phyloP scores from a whole-genome alignment of 2,329 filamentous ascomycete species.

The Beauveria asiatica region DNA sequence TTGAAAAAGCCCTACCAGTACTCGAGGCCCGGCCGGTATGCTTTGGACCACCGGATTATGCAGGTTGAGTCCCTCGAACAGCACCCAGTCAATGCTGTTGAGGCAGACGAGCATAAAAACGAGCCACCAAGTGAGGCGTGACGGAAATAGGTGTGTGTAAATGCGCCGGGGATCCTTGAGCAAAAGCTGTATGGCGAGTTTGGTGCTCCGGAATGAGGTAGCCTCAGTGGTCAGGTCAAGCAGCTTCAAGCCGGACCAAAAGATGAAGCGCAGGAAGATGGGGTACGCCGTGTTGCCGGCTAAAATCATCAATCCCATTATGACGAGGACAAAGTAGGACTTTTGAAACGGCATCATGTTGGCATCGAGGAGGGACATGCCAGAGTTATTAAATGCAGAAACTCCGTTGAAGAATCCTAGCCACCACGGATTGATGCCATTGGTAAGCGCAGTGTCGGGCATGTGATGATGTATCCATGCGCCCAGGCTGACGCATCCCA shows the following conservation, averaged over 20 bases:
- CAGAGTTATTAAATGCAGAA: slow-evolving; percentile 64
- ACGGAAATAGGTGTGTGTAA: slow-evolving; percentile 57
- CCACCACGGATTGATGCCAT: slow-evolving; percentile 60
- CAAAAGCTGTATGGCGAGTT: slow-evolving; percentile 45
- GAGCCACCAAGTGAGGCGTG: slow-evolving; percentile 57
- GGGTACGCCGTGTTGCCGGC: slow-evolving; percentile 61
- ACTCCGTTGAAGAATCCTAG: slow-evolving; percentile 58
- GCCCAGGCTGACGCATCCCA: slow-evolving; percentile 50
- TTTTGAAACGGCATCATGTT: slow-evolving; percentile 56
- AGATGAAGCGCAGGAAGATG: slow-evolving; percentile 49
- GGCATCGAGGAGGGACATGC: slow-evolving; percentile 58
- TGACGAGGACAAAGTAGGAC: slow-evolving; percentile 40
- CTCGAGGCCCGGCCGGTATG: slow-evolving; percentile 43
- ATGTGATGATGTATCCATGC: slow-evolving; percentile 50
- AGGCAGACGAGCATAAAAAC: slow-evolving; percentile 51
- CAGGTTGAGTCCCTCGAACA: slow-evolving; percentile 58
- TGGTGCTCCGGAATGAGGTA: slow-evolving; percentile 29
- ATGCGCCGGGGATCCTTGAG: slow-evolving; percentile 49
- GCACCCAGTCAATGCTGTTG: slow-evolving; percentile 56
- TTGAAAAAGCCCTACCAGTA: slow-evolving; percentile 59
- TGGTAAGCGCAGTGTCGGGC: slow-evolving; percentile 37
- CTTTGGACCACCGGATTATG: slow-evolving; percentile 46
- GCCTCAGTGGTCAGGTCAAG: slow-evolving; percentile 30
- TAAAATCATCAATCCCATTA: slow-evolving; percentile 50
- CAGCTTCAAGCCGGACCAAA: slow-evolving; percentile 43